Evolutionary conservation across 257 asterid genomes (phyloP), one percentile per base, ranked within the genome.

Genomic region (Dorcoceras hygrometricum): DNA sequence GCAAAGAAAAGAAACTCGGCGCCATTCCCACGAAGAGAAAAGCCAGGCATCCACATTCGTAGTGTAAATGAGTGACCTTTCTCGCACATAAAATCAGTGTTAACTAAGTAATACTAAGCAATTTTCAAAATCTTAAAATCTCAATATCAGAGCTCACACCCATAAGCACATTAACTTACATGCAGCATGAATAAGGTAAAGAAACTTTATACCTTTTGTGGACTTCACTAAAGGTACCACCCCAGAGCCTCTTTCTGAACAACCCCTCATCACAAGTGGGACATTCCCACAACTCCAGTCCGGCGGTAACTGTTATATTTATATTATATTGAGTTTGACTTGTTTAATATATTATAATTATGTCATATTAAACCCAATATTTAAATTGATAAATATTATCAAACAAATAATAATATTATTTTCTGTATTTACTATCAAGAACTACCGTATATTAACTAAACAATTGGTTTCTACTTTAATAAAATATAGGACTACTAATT

Each of bases 271-370:
- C 94, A 76, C 98, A 91, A 32, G 88, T 71, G 73, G 85, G 95
- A 14, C 98, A 95, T 70, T 89, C 91, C 96, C 98, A 89, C 75
- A 91, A 57, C 82, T 91, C 98, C 25, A 91, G 89, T 65, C 98
- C 98, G 5, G 96, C 96, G 1, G 98, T 91, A 55, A 89, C 98
- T n/a, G n/a, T n/a, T n/a, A n/a, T n/a, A n/a, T n/a, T n/a, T n/a
- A n/a, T n/a, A n/a, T n/a, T n/a, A n/a, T n/a, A n/a, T n/a, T n/a
- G n/a, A n/a, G n/a, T n/a, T n/a, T n/a, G n/a, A n/a, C n/a, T n/a
- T n/a, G n/a, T n/a, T n/a, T n/a, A n/a, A n/a, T n/a, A n/a, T n/a
- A n/a, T n/a, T n/a, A n/a, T n/a, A n/a, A n/a, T n/a, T n/a, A n/a
- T n/a, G n/a, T n/a, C n/a, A n/a, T n/a, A n/a, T n/a, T n/a, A n/a